Evolutionary conservation across 148 eudicot species (phyloP), one percentile per base, ranked within the genome.

Genomic region (Heliamphora exappendiculata): DNA sequence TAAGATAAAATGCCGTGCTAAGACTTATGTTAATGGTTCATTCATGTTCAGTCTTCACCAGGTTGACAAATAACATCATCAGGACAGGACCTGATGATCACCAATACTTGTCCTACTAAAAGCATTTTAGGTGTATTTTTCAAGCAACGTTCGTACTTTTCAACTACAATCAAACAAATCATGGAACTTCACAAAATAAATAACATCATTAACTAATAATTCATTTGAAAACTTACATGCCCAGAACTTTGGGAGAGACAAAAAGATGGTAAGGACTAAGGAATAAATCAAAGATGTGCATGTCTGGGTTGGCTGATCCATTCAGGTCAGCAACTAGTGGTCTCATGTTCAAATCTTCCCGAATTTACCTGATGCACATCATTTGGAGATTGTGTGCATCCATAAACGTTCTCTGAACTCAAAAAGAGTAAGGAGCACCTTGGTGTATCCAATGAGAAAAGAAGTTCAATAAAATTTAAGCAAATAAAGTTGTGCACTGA

Each of bases 21-120:
- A 10, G 71, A 45, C 33, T 68, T 68, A 50, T 44, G 20, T 26
- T 17, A 45, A 69, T 37, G 57, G 37, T 29, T 12, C 37, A 70
- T 31, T 45, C 24, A 70, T 70, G 24, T 14, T 14, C 73, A 29
- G 4, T 70, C 29, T 47, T 47, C 57, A 70, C 24, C 57, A 70
- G 20, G 13, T 47, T 45, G 37, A 69, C 73, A 45, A 47, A 34
- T 19, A 26, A 7, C 62, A 24, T 13, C 19, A 29, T 24, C 24
- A 24, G 54, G 14, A 42, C n/a, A n/a, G n/a, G n/a, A 69, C 55
- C 73, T 69, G 55, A 28, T 69, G 73, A 69, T 47, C 47, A 45
- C 11, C 20, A 16, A 69, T 36, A 47, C 73, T 29, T 28, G 24
- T 2, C 37, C 37, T 16, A 47, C 39, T 29, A 28, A 3, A 29